Base-by-base conservation (phyloP, 768 basidiomycete genomes). In the Boletus rubropictus region DNA sequence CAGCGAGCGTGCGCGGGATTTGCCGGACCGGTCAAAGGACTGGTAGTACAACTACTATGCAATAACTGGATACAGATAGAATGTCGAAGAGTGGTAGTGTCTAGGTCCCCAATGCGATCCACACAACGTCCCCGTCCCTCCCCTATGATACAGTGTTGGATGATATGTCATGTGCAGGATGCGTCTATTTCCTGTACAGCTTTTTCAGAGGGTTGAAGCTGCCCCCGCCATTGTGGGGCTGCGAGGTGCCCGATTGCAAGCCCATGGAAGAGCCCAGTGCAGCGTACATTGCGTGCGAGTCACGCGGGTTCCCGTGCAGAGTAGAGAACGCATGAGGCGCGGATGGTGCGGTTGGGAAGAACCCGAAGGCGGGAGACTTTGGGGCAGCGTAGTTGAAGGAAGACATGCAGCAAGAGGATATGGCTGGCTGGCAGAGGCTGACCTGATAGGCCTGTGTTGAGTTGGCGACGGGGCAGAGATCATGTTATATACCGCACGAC, bases 291-390 rank as follows among this genome's bases (percentile, higher is more conserved):
- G 66, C 64, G 56, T 84, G 78, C 4, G 70, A 60, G 54, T 82
- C 78, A 43, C 82, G 79, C 32, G 82, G 82, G 55, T 79, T 74
- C 63, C 78, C 77, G 60, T 81, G 76, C 45, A 83, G 71, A 36
- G 71, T 56, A 10, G 69, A 61, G 61, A 84, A 82, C 11, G 80
- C 76, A 46, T 81, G 78, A 44, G 81, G 80, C 11, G 75, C 74
- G 20, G 79, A 70, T 5, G 75, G 68, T 9, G 60, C 74, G 14
- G 71, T 63, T 28, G 81, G 81, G 70, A 84, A 82, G 68, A 81
- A 74, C 48, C 78, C 79, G 55, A 66, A 79, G 4, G 73, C 73
- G 48, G 81, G 80, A 3, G 81, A 80, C 25, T 77, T 58, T 47
- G 68, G 52, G 17, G 70, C 57, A 33, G 67, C 60, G 66, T 70